Evolutionary conservation across 2,329 filamentous ascomycete species (phyloP).

Genomic region (Ophiostoma sp.): DNA sequence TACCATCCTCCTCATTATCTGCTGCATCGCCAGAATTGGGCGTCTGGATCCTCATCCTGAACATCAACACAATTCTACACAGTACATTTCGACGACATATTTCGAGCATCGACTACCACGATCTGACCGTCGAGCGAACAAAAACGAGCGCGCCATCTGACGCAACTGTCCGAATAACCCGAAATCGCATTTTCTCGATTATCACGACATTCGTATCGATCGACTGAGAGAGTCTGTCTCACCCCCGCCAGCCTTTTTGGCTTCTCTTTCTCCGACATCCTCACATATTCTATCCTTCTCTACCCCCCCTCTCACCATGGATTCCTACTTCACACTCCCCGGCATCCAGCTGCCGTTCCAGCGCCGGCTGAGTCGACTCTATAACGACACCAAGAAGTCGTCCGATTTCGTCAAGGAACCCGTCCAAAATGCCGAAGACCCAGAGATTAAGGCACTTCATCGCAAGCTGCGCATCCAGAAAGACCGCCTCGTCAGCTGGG

Average conservation of each 20-base stretch:
- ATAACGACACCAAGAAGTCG: constrained; percentile 78
- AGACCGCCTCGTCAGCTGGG: constrained; percentile 76
- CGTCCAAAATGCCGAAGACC: constrained; percentile 62
- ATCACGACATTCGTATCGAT: neutral
- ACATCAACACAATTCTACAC: neutral
- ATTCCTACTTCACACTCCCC: constrained; percentile 51
- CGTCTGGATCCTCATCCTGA: neutral
- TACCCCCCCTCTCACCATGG: constrained; percentile 42
- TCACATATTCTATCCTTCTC: neutral
- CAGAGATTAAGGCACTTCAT: constrained; percentile 70
- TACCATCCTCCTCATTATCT: constrained; percentile 12
- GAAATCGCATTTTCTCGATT: neutral
- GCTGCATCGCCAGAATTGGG: constrained; percentile 11
- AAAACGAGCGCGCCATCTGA: neutral
- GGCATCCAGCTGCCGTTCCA: constrained; percentile 60
- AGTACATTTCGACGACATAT: neutral
- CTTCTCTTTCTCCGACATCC: neutral
- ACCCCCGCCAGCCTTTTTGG: neutral
- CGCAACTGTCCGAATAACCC: neutral
- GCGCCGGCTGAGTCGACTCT: constrained; percentile 68
- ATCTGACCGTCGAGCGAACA: neutral
- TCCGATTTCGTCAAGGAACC: constrained; percentile 70
- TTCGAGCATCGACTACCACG: neutral
- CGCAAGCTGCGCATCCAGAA: constrained; percentile 79
- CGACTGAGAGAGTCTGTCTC: constrained; percentile 12